phyloP scores from a whole-genome alignment of 768 basidiomycete genomes.

The Lactifluus pinguis region DNA sequence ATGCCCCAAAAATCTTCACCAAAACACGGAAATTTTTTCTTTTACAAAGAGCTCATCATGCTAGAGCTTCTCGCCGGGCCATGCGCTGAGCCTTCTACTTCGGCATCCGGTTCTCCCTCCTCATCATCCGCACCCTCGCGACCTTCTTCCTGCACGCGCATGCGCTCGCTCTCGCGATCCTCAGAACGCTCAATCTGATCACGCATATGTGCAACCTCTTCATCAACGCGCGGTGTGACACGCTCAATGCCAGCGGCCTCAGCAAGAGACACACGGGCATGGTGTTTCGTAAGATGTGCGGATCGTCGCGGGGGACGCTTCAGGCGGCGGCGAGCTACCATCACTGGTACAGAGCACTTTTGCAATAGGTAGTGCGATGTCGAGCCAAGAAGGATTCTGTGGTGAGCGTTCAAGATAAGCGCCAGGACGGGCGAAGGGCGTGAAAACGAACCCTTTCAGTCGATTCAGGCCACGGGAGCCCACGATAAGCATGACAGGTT shows the following conservation, averaged over 20 bases:
- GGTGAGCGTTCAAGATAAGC: neutral
- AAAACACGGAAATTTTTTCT: neutral
- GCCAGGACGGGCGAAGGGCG: neutral
- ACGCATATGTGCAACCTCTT: conserved; percentile 74
- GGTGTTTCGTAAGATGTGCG: conserved; percentile 74
- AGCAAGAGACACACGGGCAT: conserved; percentile 76
- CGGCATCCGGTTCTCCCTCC: conserved; percentile 12
- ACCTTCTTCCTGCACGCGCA: conserved; percentile 15
- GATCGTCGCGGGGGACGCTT: conserved; percentile 77
- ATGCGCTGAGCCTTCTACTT: conserved; percentile 14
- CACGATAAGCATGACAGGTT: conserved; percentile 89
- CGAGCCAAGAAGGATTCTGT: conserved; percentile 84
- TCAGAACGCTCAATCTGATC: conserved; percentile 69
- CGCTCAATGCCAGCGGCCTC: conserved; percentile 82
- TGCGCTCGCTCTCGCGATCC: conserved; percentile 25
- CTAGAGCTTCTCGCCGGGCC: conserved; percentile 14
- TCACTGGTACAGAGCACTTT: conserved; percentile 92
- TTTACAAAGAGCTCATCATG: neutral
- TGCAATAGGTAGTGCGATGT: conserved; percentile 93
- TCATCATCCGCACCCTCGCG: conserved; percentile 10
- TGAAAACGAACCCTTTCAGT: conserved; percentile 65
- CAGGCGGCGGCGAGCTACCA: conserved; percentile 90
- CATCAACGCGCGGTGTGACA: conserved; percentile 76
- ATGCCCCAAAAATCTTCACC: too few relatives aligned
- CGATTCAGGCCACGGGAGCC: conserved; percentile 87